Conservation (phyloP, 129 eudicot species). For the Artemisia argyi region DNA sequence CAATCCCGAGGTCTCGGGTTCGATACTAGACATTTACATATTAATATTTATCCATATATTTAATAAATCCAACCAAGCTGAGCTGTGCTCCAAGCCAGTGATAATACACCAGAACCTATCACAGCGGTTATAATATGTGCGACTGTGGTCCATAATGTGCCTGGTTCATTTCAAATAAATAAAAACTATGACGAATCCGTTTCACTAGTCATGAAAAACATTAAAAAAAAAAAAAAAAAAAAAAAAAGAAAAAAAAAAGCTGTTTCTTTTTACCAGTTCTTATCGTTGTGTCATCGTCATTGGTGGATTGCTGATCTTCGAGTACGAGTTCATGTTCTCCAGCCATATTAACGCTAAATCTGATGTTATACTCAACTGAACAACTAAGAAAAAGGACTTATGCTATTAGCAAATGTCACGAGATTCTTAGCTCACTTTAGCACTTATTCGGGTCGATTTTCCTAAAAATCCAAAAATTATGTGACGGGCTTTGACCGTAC, state of each 20-base stretch:
- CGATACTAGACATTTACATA: no score
- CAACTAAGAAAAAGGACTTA: not conserved
- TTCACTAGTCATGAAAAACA: not conserved
- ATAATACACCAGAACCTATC: no score
- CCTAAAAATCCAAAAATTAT: not conserved
- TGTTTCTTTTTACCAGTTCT: conserved; percentile 28
- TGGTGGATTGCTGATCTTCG: not conserved
- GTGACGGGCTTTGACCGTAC: no score
- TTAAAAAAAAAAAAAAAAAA: no score
- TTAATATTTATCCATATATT: no score
- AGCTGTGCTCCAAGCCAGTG: no score
- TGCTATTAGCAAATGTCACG: conserved; percentile 14
- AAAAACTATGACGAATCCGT: not conserved
- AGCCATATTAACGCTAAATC: conserved; percentile 15
- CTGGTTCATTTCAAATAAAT: conserved; percentile 25
- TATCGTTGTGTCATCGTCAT: conserved; percentile 25
- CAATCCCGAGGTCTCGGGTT: no score
- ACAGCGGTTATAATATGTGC: no score
- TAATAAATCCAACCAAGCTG: no score
- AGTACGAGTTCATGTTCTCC: conserved; percentile 10
- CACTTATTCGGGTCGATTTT: not conserved
- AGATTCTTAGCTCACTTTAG: conserved; percentile 14
- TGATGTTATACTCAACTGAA: not conserved
- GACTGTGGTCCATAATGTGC: conserved; percentile 60
- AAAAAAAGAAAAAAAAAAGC: no score